A percentile compares a stretch with the other conserved stretches of the same genome.
These are phyloP conservation scores for Esteya vermicola DNA, from an alignment of 2,329 filamentous ascomycete species.

Conservation along the genomic window DNA sequence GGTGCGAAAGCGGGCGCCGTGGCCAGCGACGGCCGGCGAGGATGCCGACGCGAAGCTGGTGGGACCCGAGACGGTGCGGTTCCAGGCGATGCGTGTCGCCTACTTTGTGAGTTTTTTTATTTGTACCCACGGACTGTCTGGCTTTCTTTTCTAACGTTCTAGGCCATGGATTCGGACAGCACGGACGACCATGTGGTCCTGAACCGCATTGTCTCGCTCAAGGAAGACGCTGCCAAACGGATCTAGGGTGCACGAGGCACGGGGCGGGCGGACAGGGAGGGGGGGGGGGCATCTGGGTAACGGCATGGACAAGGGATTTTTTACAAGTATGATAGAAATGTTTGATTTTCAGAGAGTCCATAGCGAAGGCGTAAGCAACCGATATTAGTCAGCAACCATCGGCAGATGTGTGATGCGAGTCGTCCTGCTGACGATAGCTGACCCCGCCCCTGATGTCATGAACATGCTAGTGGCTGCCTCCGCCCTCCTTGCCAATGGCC, in stretches of 20 bases:
- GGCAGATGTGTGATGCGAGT: too few relatives aligned
- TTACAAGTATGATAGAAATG: too few relatives aligned
- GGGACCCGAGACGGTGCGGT: conserved; percentile 64
- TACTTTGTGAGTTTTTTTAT: conserved; percentile 48
- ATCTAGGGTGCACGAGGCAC: too few relatives aligned
- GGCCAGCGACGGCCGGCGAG: conserved; percentile 68
- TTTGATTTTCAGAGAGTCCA: too few relatives aligned
- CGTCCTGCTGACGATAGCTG: too few relatives aligned
- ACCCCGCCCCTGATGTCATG: too few relatives aligned
- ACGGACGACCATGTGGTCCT: conserved; percentile 69
- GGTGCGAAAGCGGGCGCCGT: conserved; percentile 57
- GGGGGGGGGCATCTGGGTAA: too few relatives aligned
- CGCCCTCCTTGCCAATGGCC: neutral
- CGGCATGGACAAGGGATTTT: too few relatives aligned
- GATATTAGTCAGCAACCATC: too few relatives aligned
- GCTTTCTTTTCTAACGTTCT: neutral
- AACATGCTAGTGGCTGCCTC: too few relatives aligned
- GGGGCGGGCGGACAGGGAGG: too few relatives aligned
- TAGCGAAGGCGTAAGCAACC: too few relatives aligned
- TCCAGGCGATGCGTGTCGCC: conserved; percentile 81
- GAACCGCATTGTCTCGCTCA: conserved; percentile 83
- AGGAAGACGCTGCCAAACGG: conserved; percentile 67
- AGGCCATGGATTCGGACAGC: conserved; percentile 58
- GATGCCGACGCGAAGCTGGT: conserved; percentile 42
- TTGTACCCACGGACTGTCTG: neutral